Evolutionary conservation across 805 yeast species (phyloP).

Genomic region (Brettanomyces bruxellensis): DNA sequence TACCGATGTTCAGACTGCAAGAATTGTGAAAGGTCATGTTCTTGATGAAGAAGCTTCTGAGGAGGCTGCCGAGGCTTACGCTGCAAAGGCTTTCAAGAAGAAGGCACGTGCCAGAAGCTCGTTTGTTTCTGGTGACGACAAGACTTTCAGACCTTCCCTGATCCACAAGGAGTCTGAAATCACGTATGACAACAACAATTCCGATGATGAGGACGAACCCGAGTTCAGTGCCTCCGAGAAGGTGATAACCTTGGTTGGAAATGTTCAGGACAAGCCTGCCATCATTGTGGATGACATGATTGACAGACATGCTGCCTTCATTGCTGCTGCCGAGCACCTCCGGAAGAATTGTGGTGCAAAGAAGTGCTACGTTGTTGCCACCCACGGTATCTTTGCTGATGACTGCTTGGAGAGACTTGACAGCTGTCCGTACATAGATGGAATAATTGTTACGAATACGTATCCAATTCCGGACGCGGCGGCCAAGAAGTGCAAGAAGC

Average conservation of each 20-base stretch:
- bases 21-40: constrained; percentile 95
- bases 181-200: constrained; percentile 62
- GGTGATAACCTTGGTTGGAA: constrained; percentile 92
- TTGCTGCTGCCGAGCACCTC: constrained; percentile 97
- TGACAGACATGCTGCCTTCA: constrained; percentile 87
- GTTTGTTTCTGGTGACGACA: constrained; percentile 3
- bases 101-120: constrained; percentile 26
- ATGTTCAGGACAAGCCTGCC: constrained; percentile 86
- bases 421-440: constrained; percentile 75
- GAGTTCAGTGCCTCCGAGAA: constrained; percentile 59
- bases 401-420: constrained; percentile 75
- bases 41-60: constrained; percentile 57
- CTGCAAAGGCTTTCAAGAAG: not conserved
- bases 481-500: constrained; percentile 50
- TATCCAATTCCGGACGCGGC: constrained; percentile 74
- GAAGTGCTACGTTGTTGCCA: constrained; percentile 81
- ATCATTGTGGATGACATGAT: constrained; percentile 95
- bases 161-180: constrained; percentile 18
- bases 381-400: constrained; percentile 91
- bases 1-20: constrained; percentile 85
- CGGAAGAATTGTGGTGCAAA: constrained; percentile 94
- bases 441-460: constrained; percentile 91
- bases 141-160: constrained; percentile 10
- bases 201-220: constrained; percentile 85
- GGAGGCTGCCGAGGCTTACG: constrained; percentile 1